Evolutionary conservation across 2,329 filamentous ascomycete species (phyloP).

Genomic region (Ophiostoma triangulosporum): DNA sequence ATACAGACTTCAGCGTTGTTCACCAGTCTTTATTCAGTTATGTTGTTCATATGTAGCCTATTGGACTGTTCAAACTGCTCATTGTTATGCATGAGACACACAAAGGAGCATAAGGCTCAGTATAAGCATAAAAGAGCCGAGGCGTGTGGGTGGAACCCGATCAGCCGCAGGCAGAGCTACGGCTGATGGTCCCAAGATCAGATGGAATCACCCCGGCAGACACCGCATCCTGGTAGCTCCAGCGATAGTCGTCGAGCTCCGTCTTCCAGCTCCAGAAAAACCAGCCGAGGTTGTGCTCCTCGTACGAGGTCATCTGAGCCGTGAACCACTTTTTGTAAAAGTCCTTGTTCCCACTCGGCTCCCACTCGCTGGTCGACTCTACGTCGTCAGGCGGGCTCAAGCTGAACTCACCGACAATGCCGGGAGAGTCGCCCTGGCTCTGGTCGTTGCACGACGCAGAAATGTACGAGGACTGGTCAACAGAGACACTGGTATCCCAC

Average conservation of each 20-base stretch:
- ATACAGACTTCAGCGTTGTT: too few species aligned
- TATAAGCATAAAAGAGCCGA: too few species aligned
- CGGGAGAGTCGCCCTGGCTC: conserved; percentile 28
- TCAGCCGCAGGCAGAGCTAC: background rate
- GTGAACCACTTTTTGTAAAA: conserved; percentile 44
- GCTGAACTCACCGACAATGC: conserved; percentile 46
- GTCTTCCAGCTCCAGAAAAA: conserved; percentile 43
- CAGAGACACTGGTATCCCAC: conserved; percentile 26
- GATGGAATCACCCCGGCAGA: conserved; percentile 9
- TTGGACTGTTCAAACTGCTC: too few species aligned
- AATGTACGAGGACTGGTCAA: conserved; percentile 36
- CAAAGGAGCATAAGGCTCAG: too few species aligned
- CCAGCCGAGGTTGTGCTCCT: conserved; percentile 32
- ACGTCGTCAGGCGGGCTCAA: conserved; percentile 36
- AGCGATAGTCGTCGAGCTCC: conserved; percentile 26
- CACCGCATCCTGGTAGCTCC: conserved; percentile 18
- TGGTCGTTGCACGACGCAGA: conserved; percentile 34
- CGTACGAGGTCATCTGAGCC: conserved; percentile 23
- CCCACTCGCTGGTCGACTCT: conserved; percentile 31
- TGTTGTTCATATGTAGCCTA: too few species aligned
- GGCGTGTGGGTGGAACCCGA: too few species aligned
- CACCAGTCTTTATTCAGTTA: too few species aligned
- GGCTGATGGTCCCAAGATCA: background rate
- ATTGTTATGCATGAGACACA: too few species aligned
- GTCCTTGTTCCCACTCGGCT: conserved; percentile 23